Conservation (phyloP, 1,284 basidiomycete species). For the Rhodotorula mucilaginosa region DNA sequence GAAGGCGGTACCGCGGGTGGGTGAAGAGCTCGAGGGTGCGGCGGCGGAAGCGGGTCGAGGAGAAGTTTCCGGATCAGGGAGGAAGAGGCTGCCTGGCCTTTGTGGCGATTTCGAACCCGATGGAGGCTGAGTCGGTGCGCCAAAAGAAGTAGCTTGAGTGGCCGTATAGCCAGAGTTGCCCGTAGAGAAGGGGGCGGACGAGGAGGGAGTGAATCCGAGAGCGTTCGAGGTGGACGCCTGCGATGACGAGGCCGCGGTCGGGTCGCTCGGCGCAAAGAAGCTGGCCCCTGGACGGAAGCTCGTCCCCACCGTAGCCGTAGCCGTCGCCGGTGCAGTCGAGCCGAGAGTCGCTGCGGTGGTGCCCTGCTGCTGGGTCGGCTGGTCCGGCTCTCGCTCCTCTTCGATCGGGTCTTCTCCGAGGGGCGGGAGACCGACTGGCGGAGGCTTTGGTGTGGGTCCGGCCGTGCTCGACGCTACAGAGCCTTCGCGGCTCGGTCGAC, state of each 20-base stretch:
- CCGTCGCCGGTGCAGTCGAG: background rate
- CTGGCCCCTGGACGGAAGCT: background rate
- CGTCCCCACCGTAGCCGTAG: background rate
- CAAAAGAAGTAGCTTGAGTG: constrained; percentile 14
- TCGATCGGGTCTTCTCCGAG: constrained; percentile 13
- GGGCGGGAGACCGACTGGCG: background rate
- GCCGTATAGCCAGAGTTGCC: background rate
- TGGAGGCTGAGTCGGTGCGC: constrained; percentile 2
- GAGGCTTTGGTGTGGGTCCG: background rate
- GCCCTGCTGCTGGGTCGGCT: no score
- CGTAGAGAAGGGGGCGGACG: background rate
- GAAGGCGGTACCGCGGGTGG: constrained; percentile 14
- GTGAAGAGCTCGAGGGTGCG: background rate
- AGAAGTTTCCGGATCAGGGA: background rate
- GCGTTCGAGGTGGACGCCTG: background rate
- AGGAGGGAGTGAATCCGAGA: constrained; percentile 3
- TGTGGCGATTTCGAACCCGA: background rate
- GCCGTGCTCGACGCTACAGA: constrained; percentile 23
- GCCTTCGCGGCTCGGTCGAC: constrained; percentile 40
- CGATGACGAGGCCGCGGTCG: constrained; percentile 4
- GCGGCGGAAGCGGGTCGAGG: background rate
- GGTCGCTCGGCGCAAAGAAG: constrained; percentile 7
- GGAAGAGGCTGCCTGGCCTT: no score
- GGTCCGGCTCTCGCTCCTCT: background rate
- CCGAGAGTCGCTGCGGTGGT: background rate